Conservation (phyloP, 1,284 basidiomycete genomes). For the Vanrija sp. region DNA sequence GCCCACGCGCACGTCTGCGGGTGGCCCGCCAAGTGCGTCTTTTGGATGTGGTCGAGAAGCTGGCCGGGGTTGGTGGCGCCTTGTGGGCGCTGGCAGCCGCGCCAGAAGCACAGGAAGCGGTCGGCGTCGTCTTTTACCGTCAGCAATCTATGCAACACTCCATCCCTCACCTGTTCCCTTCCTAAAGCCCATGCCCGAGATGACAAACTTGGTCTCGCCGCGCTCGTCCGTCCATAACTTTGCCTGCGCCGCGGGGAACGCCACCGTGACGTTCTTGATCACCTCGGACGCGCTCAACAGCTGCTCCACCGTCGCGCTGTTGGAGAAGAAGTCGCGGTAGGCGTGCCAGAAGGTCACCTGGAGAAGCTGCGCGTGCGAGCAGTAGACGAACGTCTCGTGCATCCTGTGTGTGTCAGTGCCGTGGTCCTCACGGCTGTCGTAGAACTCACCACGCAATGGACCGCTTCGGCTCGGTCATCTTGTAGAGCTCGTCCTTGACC, state of each 20-base stretch:
- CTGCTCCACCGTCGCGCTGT: slow-evolving; percentile 31
- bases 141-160: neutral
- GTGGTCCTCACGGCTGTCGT: neutral
- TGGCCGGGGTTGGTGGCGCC: slow-evolving; percentile 21
- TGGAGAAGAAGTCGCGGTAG: slow-evolving; percentile 44
- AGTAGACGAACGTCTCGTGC: slow-evolving; percentile 46
- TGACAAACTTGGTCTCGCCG: slow-evolving; percentile 42
- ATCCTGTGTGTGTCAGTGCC: slow-evolving; percentile 32
- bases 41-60: slow-evolving; percentile 31
- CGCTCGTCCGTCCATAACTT: slow-evolving; percentile 33
- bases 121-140: slow-evolving; percentile 32
- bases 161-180: slow-evolving; percentile 28
- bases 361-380: slow-evolving; percentile 36
- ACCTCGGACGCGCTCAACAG: slow-evolving; percentile 45
- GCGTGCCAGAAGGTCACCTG: slow-evolving; percentile 49
- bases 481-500: slow-evolving; percentile 29
- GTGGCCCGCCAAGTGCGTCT: slow-evolving; percentile 18
- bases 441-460: slow-evolving; percentile 40
- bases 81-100: slow-evolving; percentile 19
- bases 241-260: slow-evolving; percentile 42
- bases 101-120: slow-evolving; percentile 37
- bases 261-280: slow-evolving; percentile 46
- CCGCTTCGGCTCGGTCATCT: slow-evolving; percentile 38
- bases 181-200: slow-evolving; percentile 44
- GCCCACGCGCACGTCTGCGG: slow-evolving; percentile 35